Evolutionary conservation across 352 stramenopile species (phyloP), one percentile per base, ranked within the genome.

Genomic region (Globisporangium heterothallicum): DNA sequence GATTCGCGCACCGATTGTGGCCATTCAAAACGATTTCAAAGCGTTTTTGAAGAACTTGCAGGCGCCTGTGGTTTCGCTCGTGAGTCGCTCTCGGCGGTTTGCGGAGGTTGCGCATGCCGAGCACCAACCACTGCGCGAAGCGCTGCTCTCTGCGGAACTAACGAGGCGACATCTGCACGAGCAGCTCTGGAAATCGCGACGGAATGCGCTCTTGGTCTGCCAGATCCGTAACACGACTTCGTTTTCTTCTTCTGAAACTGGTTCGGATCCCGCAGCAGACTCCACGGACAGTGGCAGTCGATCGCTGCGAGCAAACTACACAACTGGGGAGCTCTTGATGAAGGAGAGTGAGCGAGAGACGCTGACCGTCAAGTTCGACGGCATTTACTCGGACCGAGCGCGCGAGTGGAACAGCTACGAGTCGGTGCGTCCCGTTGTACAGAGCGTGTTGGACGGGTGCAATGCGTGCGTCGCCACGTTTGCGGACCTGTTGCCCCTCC

Each of bases 181-280:
- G 8, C 77, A 91, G 44, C 50, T 91, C 26, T 91, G 80, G 80
- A 57, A 61, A 0, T 52, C 78, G 9, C 59, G 70, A 19, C 66
- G 66, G 5, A 77, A 91, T 35, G 77, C 80, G 5, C 35, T 84
- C 14, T 56, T 91, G 6, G 59, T 87, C 24, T 85, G 73, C 26
- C 80, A 91, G 59, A 70, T 88, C 19, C 70, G 80, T n/a, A 78
- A 82, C n/a, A n/a, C n/a, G n/a, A n/a, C n/a, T n/a, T n/a, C n/a
- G n/a, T n/a, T n/a, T n/a, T n/a, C n/a, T n/a, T n/a, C n/a, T n/a
- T n/a, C n/a, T n/a, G n/a, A n/a, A n/a, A n/a, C n/a, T n/a, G n/a
- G n/a, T n/a, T 21, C 13, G 32, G 10, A 8, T 40, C 16, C 30
- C n/a, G 40, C 21, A 14, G 18, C 34, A 44, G 10, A 45, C n/a